These are phyloP conservation scores for Cichorium intybus DNA, from an alignment of 140 eudicot species.

Conservation along the genomic window DNA sequence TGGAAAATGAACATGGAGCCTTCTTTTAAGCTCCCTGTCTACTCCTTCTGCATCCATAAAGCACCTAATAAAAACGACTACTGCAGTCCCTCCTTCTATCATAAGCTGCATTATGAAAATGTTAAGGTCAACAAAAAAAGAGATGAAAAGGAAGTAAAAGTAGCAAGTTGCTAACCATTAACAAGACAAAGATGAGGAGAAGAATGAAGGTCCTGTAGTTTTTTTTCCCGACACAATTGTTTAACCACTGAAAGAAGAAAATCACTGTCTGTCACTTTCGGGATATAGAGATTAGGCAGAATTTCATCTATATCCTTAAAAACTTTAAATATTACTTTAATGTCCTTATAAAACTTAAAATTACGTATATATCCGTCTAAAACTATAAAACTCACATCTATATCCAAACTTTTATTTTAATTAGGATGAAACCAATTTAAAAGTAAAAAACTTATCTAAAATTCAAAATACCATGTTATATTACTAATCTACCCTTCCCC, in stretches of 20 bases:
- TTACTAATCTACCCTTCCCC: no score
- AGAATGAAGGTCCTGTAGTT: constrained; percentile 85
- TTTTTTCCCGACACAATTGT: constrained; percentile 88
- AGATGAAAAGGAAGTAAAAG: neutral
- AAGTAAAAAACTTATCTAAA: no score
- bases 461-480: no score
- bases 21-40: constrained; percentile 48
- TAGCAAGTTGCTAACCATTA: constrained; percentile 57
- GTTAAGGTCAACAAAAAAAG: neutral
- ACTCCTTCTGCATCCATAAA: constrained; percentile 64
- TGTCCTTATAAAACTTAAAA: no score
- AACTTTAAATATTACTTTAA: no score
- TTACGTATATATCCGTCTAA: no score
- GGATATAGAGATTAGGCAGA: neutral
- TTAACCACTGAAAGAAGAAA: constrained; percentile 71
- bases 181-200: constrained; percentile 59
- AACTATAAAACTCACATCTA: no score
- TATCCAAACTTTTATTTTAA: no score
- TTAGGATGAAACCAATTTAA: no score
- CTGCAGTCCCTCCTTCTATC: constrained; percentile 83
- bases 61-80: constrained; percentile 79
- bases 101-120: constrained; percentile 46
- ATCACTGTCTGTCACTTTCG: neutral
- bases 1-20: constrained; percentile 53
- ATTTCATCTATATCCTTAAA: no score